phyloP scores from a whole-genome alignment of 805 yeast species.

The Priceomyces melissophilus region DNA sequence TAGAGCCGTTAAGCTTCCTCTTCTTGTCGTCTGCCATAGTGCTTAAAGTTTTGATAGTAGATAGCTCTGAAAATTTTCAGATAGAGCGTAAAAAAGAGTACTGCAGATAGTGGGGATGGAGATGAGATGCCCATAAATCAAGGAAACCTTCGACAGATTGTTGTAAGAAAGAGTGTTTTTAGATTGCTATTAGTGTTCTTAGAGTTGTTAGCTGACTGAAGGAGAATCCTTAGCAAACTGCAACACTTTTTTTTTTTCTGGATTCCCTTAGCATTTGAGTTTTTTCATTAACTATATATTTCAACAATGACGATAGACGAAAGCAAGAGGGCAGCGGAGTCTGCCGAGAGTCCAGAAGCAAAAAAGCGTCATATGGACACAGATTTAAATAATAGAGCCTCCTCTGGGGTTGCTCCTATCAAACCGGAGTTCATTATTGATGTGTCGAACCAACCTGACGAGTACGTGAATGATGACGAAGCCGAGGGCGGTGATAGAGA shows the following conservation, averaged over 20 bases:
- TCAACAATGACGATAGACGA: constrained; percentile 8
- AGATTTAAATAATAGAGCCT: constrained; percentile 12
- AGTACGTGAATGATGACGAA: constrained; percentile 35
- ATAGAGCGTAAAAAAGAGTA: no score
- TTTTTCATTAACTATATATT: background rate
- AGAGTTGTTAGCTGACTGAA: no score
- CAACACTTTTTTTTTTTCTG: no score
- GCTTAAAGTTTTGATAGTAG: no score
- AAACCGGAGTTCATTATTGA: constrained; percentile 66
- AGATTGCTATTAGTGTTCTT: no score
- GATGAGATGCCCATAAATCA: no score
- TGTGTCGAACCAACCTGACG: constrained; percentile 40
- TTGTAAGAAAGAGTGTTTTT: no score
- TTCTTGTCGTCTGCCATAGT: constrained; percentile 22
- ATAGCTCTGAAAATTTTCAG: no score
- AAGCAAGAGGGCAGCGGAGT: constrained; percentile 15
- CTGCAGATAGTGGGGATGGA: no score
- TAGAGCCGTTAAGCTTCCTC: constrained; percentile 18
- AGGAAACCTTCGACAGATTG: no score
- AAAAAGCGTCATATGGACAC: constrained; percentile 18
- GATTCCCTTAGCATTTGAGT: background rate
- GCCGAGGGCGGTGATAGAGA: constrained; percentile 43
- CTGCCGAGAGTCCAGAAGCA: constrained; percentile 10
- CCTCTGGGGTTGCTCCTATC: constrained; percentile 71
- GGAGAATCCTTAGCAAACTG: no score